These are phyloP conservation scores for Wallacemonas sp. DNA, from an alignment of 208 protist genomes.

Conservation along the genomic window DNA sequence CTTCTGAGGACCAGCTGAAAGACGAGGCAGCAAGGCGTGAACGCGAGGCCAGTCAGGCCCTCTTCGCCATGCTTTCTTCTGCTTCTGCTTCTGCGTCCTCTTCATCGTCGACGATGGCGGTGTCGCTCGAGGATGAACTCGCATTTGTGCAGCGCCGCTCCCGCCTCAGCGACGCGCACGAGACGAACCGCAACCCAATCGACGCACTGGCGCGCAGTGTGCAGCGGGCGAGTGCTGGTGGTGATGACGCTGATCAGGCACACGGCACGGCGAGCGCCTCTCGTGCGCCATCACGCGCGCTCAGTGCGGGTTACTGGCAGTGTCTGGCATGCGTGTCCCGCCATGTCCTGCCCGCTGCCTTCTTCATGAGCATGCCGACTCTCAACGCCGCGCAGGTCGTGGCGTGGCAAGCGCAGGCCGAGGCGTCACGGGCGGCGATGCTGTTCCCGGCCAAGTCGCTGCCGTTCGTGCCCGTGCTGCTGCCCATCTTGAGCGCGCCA, in stretches of 20 bases:
- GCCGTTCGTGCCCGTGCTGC: constrained; percentile 23
- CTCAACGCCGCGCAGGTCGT: constrained; percentile 31
- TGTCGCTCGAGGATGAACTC: constrained; percentile 9
- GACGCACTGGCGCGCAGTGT: no score
- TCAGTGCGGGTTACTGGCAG: constrained; percentile 31
- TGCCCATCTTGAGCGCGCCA: constrained; percentile 32
- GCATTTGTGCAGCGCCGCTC: constrained; percentile 8
- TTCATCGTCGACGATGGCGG: background rate
- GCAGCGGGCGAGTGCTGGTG: no score
- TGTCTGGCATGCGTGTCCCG: constrained; percentile 21
- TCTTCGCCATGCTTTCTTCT: background rate
- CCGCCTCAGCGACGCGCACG: background rate
- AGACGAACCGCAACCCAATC: no score
- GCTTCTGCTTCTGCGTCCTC: background rate
- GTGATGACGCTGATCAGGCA: background rate
- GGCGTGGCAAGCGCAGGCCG: constrained; percentile 28
- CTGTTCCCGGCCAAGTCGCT: no score
- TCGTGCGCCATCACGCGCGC: background rate
- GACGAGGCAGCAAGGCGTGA: no score
- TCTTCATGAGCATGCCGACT: constrained; percentile 40
- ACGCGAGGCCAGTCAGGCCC: background rate
- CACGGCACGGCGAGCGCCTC: background rate
- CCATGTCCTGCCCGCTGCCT: background rate
- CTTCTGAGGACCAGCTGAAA: no score
- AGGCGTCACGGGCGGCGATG: no score